A percentile compares a stretch with the other conserved stretches of the same genome.
phyloP scores from a whole-genome alignment of 805 yeast genomes.

The Candida incommunis region DNA sequence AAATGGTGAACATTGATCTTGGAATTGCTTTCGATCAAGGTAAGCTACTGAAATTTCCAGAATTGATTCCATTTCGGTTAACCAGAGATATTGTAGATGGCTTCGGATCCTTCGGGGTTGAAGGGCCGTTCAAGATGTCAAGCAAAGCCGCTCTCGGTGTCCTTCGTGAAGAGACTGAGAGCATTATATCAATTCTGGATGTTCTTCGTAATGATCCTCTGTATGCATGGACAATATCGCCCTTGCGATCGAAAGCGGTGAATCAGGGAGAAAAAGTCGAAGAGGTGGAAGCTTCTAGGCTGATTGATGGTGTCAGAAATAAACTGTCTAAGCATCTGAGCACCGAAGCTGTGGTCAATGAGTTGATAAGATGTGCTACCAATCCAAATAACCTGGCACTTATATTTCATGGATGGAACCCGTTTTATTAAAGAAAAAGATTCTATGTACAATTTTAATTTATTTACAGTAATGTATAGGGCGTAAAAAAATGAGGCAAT shows the following conservation, averaged over 20 bases:
- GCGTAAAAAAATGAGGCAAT: not conserved
- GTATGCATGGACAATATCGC: constrained; percentile 82
- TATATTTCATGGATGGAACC: constrained; percentile 40
- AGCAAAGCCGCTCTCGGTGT: constrained; percentile 64
- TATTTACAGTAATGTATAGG: too few relatives aligned
- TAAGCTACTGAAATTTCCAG: constrained; percentile 69
- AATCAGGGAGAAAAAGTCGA: constrained; percentile 9
- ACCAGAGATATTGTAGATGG: constrained; percentile 89
- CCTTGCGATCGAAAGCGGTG: constrained; percentile 29
- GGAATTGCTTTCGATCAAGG: constrained; percentile 98
- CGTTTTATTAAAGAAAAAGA: constrained; percentile 16
- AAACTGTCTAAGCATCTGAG: constrained; percentile 65
- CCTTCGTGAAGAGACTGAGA: constrained; percentile 47
- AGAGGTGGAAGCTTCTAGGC: constrained; percentile 60
- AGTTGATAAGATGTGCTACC: constrained; percentile 63
- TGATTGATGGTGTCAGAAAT: constrained; percentile 54
- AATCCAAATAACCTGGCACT: constrained; percentile 52
- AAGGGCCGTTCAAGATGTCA: constrained; percentile 59
- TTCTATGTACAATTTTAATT: constrained; percentile 1
- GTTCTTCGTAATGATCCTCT: constrained; percentile 87
- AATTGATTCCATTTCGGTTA: constrained; percentile 82
- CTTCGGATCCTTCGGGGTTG: constrained; percentile 73
- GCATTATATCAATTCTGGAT: constrained; percentile 68
- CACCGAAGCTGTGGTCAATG: constrained; percentile 73
- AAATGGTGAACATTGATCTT: constrained; percentile 88